These are phyloP conservation scores for Xylaria castorea DNA, from an alignment of 495 filamentous ascomycete genomes.

Conservation along the genomic window DNA sequence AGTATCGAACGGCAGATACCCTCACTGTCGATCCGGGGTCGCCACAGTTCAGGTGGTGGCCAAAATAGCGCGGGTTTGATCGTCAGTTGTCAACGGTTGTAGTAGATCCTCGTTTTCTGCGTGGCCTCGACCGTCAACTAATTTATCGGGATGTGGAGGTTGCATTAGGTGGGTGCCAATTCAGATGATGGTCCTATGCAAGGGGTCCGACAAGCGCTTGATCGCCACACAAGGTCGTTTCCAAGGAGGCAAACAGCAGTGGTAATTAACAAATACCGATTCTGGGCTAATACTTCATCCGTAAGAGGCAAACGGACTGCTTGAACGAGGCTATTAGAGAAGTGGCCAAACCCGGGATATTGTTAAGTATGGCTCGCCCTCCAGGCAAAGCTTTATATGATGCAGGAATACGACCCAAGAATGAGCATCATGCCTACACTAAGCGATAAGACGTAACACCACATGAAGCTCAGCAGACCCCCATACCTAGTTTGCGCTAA, in stretches of 20 bases:
- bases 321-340: neutral
- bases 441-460: conserved; percentile 9
- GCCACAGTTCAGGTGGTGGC: conserved; percentile 3
- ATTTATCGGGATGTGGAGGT: conserved; percentile 13
- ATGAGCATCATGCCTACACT: neutral
- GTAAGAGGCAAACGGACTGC: conserved; percentile 18
- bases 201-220: conserved; percentile 4
- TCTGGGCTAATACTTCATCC: conserved; percentile 13
- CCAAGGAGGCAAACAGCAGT: neutral
- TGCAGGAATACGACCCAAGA: conserved; percentile 18
- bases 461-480: neutral
- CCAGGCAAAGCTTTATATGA: conserved; percentile 25
- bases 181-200: conserved; percentile 17
- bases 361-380: conserved; percentile 8
- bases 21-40: conserved; percentile 18
- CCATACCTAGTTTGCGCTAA: conserved; percentile 2
- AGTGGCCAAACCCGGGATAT: conserved; percentile 20
- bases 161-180: conserved; percentile 6
- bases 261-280: neutral
- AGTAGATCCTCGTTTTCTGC: conserved; percentile 17
- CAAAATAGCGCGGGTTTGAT: conserved; percentile 16
- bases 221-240: conserved; percentile 12
- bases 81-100: conserved; percentile 19
- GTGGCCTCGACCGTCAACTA: conserved; percentile 14
- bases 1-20: conserved; percentile 12